phyloP scores from a whole-genome alignment of 1,139 yeast genomes.

The Pichia sorboxylosa region DNA sequence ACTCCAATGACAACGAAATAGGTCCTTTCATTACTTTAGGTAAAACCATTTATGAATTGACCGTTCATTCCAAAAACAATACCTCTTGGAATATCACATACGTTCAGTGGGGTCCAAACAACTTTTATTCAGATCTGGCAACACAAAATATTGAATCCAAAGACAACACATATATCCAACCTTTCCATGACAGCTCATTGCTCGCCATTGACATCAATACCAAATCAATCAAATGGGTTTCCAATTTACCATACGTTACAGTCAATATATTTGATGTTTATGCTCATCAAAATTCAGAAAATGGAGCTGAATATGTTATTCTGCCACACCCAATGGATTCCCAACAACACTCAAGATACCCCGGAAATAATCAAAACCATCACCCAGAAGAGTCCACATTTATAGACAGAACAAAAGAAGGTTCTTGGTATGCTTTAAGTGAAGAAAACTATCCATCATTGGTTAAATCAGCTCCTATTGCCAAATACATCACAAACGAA shows the following conservation, averaged over 20 bases:
- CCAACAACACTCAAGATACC: constrained; percentile 2
- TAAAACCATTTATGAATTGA: constrained; percentile 46
- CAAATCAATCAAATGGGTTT: constrained; percentile 73
- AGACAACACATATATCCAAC: constrained; percentile 73
- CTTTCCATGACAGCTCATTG: constrained; percentile 65
- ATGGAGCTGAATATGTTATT: constrained; percentile 27
- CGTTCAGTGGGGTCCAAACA: constrained; percentile 88
- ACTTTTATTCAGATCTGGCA: constrained; percentile 61
- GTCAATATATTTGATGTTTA: constrained; percentile 68
- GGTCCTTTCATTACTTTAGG: constrained; percentile 35
- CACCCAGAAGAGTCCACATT: constrained; percentile 48
- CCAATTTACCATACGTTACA: constrained; percentile 53
- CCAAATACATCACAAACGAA: constrained; percentile 41
- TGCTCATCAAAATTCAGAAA: constrained; percentile 22
- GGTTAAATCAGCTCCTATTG: constrained; percentile 67
- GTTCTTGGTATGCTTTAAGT: constrained; percentile 85
- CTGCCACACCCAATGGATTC: constrained; percentile 51
- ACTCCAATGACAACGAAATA: constrained; percentile 4
- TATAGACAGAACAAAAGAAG: constrained; percentile 50
- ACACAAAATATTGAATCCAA: constrained; percentile 37
- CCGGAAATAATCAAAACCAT: constrained; percentile 3
- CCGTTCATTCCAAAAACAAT: constrained; percentile 53
- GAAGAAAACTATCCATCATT: constrained; percentile 66
- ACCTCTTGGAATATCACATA: constrained; percentile 82
- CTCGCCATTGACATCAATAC: constrained; percentile 54